Base-by-base conservation (phyloP, 768 basidiomycete genomes). In the Rhodotorula kratochvilovae region DNA sequence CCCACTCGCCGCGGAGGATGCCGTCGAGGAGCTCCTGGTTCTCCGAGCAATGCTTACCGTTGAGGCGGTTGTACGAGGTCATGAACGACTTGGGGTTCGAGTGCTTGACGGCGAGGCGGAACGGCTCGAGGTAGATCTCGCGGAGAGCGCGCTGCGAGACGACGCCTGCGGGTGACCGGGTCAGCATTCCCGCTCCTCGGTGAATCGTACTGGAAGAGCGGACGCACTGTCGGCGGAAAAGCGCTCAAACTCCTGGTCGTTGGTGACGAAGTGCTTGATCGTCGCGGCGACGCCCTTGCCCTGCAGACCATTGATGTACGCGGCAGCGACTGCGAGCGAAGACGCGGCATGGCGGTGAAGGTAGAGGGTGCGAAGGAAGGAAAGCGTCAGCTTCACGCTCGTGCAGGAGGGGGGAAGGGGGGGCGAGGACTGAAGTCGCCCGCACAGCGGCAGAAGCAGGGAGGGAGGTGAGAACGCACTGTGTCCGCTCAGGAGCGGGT, bases 101-200 rank as follows among this genome's bases (percentile, higher is more conserved):
- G 58, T 76, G 72, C 65, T 73, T 73, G 63, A 70, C 61, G 45
- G 72, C 72, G 46, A 81, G 76, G 43, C 80, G 80, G 76, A 82
- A 82, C 16, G 81, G 77, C 63, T 76, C 75, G 54, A 81, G 74
- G 76, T 81, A 82, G 51, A 82, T 72, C 74, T 82, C 81, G 50
- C 80, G 74, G n/a, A 81, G 70, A 1, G 81, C 79, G 59, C 79
- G 72, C 60, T 77, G 74, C 55, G 74, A 66, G 39, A 81, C 35
- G 55, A 56, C 55, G 35, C 77, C 35, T 79, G 67, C 27, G 61
- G 10, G 17, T 5, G n/a, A 23, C 45, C 13, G 3, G 23, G 45
- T 46, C 45, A 46, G 45, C 15, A 23, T 21, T 23, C 19, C 17
- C 3, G 8, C 8, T 3, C 19, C 19, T 2, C 7, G 45, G 17